Percentiles rank a stretch among this genome's conserved stretches.
phyloP scores from a whole-genome alignment of 192 early-diverging fungal species.

The Glomus cerebriforme region DNA sequence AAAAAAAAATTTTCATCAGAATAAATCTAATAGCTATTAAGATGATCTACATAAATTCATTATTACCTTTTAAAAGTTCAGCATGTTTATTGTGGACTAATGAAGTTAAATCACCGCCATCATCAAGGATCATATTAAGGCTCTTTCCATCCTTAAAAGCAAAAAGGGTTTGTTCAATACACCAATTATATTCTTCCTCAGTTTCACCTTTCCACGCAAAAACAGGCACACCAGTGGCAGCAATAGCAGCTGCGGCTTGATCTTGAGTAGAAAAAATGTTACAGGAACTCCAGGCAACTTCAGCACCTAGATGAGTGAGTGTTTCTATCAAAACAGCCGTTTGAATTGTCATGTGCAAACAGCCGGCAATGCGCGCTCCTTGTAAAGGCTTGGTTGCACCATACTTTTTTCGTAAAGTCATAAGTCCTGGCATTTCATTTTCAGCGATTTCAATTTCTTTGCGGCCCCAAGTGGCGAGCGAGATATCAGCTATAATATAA shows the following conservation, averaged over 20 bases:
- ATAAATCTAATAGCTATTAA: neutral
- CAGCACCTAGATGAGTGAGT: conserved; percentile 90
- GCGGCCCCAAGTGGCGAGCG: conserved; percentile 86
- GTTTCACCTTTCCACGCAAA: conserved; percentile 99
- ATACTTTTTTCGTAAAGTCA: conserved; percentile 92
- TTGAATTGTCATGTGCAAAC: conserved; percentile 99
- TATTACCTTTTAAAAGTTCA: conserved; percentile 65
- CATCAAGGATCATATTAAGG: conserved; percentile 99
- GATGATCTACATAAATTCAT: neutral
- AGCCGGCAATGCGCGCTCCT: conserved; percentile 96
- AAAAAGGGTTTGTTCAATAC: conserved; percentile 92
- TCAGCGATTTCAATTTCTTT: conserved; percentile 96
- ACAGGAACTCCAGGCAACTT: conserved; percentile 76
- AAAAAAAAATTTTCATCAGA: neutral
- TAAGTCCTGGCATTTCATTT: conserved; percentile 99
- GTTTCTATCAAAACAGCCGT: conserved; percentile 99
- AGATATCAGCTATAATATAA: conserved; percentile 37
- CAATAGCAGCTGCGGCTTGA: conserved; percentile 98
- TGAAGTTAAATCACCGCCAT: conserved; percentile 96
- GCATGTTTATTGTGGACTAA: conserved; percentile 97
- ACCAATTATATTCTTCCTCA: conserved; percentile 99
- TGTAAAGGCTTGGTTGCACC: conserved; percentile 84
- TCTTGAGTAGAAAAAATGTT: conserved; percentile 97
- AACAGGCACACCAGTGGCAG: conserved; percentile 93
- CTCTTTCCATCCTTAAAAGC: conserved; percentile 92